Evolutionary conservation across 1,284 basidiomycete species (phyloP).

Genomic region (Leccinum glutinopallens): DNA sequence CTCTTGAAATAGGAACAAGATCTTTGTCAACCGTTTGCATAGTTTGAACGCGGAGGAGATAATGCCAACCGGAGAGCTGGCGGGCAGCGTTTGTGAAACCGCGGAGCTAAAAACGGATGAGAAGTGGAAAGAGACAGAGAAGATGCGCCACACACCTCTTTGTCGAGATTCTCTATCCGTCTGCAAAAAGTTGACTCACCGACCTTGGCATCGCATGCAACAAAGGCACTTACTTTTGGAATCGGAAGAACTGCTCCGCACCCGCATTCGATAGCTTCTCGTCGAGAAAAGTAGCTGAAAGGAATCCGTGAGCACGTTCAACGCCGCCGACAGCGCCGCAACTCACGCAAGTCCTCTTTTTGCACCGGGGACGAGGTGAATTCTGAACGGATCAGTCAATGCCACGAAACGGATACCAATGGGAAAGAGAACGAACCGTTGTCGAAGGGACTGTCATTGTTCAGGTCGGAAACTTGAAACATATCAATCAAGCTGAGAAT

Average conservation of each 20-base stretch:
- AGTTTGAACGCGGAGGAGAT: conserved; percentile 38
- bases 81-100: conserved; percentile 40
- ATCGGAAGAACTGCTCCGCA: conserved; percentile 35
- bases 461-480: conserved; percentile 50
- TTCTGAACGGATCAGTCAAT: conserved; percentile 27
- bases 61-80: conserved; percentile 36
- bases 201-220: conserved; percentile 3
- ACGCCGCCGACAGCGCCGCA: background rate
- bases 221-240: conserved; percentile 36
- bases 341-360: conserved; percentile 63
- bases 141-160: conserved; percentile 30
- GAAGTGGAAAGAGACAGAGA: conserved; percentile 5
- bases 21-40: conserved; percentile 39
- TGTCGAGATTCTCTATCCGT: conserved; percentile 37
- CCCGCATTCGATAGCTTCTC: conserved; percentile 38
- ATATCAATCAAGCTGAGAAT: conserved; percentile 66
- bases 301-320: conserved; percentile 14
- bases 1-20: conserved; percentile 39
- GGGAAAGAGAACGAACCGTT: conserved; percentile 39
- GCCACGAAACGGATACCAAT: conserved; percentile 3
- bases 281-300: conserved; percentile 35
- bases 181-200: conserved; percentile 18
- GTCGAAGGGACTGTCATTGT: conserved; percentile 50
- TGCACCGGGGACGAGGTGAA: conserved; percentile 44
- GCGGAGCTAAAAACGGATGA: conserved; percentile 32